Conservation (phyloP, 2,329 filamentous ascomycete genomes). For the Periconia sp. region DNA sequence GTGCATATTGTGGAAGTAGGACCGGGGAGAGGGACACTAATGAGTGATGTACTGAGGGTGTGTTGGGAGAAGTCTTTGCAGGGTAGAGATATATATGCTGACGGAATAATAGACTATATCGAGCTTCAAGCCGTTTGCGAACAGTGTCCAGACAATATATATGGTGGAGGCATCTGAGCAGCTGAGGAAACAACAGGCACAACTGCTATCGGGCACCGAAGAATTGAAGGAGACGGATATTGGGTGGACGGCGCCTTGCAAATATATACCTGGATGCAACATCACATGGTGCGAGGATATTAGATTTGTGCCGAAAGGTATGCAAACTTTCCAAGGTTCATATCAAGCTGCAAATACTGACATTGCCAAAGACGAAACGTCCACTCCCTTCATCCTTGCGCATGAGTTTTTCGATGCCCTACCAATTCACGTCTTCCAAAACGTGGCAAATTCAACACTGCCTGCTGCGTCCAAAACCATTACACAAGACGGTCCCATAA, state of each 20-base stretch:
- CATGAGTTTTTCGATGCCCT: slow-evolving; percentile 99
- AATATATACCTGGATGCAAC: slow-evolving; percentile 68
- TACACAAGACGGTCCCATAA: slow-evolving; percentile 53
- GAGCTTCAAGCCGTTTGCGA: slow-evolving; percentile 76
- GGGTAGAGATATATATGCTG: slow-evolving; percentile 7
- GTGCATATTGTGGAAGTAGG: slow-evolving; percentile 93
- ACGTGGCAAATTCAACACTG: slow-evolving; percentile 55
- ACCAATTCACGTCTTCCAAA: slow-evolving; percentile 93
- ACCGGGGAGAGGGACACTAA: slow-evolving; percentile 89
- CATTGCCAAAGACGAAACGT: slow-evolving; percentile 57
- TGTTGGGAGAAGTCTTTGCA: slow-evolving; percentile 29
- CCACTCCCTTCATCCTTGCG: slow-evolving; percentile 88
- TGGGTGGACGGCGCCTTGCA: slow-evolving; percentile 74
- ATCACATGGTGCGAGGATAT: slow-evolving; percentile 91
- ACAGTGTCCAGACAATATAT: slow-evolving; percentile 82
- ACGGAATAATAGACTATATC: slow-evolving; percentile 67
- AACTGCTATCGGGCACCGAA: slow-evolving; percentile 76
- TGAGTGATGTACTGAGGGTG: slow-evolving; percentile 93
- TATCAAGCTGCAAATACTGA: slow-evolving; percentile 15
- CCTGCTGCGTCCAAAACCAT: slow-evolving; percentile 45
- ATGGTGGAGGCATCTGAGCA: slow-evolving; percentile 90
- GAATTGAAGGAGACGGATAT: slow-evolving; percentile 69
- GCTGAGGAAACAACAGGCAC: slow-evolving; percentile 75
- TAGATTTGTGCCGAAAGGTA: slow-evolving; percentile 74
- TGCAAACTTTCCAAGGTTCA: slow-evolving; percentile 20